These are phyloP conservation scores for Backusella australiensis DNA, from an alignment of 192 early-diverging fungal genomes.

Conservation along the genomic window DNA sequence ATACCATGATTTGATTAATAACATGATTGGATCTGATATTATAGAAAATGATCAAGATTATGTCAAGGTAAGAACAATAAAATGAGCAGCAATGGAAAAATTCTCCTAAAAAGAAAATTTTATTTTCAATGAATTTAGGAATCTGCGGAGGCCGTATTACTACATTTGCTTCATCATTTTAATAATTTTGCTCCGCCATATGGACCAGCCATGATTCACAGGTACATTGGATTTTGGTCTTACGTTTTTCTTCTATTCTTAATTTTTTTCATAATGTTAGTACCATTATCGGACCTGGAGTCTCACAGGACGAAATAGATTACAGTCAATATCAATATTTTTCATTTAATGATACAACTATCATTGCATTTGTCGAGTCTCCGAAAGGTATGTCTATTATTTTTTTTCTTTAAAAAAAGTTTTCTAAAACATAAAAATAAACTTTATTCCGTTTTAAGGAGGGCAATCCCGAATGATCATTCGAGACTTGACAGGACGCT, in stretches of 20 bases:
- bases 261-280: slow-evolving; percentile 11
- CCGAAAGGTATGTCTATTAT: slow-evolving; percentile 38
- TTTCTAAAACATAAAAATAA: not conserved
- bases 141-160: slow-evolving; percentile 65
- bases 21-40: slow-evolving; percentile 10
- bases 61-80: slow-evolving; percentile 26
- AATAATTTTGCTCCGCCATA: slow-evolving; percentile 61
- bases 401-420: not conserved
- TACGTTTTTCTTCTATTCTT: not conserved
- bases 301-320: slow-evolving; percentile 37
- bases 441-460: slow-evolving; percentile 20
- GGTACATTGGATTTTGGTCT: not conserved
- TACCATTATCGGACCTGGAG: slow-evolving; percentile 40
- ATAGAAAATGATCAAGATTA: slow-evolving; percentile 25
- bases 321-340: slow-evolving; percentile 65
- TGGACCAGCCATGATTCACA: slow-evolving; percentile 56
- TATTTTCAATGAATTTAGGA: slow-evolving; percentile 41
- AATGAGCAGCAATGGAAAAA: not conserved
- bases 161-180: slow-evolving; percentile 70
- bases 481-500: slow-evolving; percentile 76
- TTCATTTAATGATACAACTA: slow-evolving; percentile 65
- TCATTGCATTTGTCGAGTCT: slow-evolving; percentile 72
- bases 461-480: slow-evolving; percentile 59
- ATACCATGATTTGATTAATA: slow-evolving; percentile 11
- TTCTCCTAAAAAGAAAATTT: not conserved